Conservation (phyloP, 768 basidiomycete species). For the Xerocomus potaroensis region DNA sequence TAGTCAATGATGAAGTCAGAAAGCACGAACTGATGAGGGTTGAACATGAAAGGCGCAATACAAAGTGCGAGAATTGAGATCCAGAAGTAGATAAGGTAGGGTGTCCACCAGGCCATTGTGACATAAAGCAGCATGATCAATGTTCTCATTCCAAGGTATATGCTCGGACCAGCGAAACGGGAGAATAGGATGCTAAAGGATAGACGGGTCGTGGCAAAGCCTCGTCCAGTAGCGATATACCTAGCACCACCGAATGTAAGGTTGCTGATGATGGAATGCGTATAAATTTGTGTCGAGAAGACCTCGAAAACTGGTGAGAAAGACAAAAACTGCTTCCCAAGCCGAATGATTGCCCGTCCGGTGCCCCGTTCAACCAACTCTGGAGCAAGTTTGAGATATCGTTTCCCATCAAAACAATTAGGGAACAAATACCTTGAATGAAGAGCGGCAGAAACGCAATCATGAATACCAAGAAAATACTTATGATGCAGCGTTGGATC, state of each 20-base stretch:
- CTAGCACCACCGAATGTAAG: constrained; percentile 97
- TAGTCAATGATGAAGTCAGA: constrained; percentile 97
- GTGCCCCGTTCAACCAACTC: constrained; percentile 96
- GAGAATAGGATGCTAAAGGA: constrained; percentile 95
- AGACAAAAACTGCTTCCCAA: constrained; percentile 92
- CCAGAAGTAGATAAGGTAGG: constrained; percentile 97
- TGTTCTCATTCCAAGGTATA: constrained; percentile 95
- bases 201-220: constrained; percentile 94
- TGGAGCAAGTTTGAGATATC: constrained; percentile 26
- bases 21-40: constrained; percentile 99
- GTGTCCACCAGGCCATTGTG: constrained; percentile 87
- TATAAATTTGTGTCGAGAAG: constrained; percentile 97
- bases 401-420: constrained; percentile 13
- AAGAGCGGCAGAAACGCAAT: constrained; percentile 94
- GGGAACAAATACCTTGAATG: constrained; percentile 68
- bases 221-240: constrained; percentile 98
- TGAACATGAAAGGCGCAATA: constrained; percentile 96
- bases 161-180: constrained; percentile 96
- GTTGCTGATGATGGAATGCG: constrained; percentile 95
- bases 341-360: constrained; percentile 83
- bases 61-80: constrained; percentile 89
- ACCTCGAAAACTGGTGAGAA: constrained; percentile 96
- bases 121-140: constrained; percentile 91
- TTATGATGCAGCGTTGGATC: constrained; percentile 95
- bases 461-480: constrained; percentile 98